A percentile compares a stretch with the other conserved stretches of the same genome.
These are phyloP conservation scores for Kondoa malvinella DNA, from an alignment of 768 basidiomycete species.

Conservation along the genomic window DNA sequence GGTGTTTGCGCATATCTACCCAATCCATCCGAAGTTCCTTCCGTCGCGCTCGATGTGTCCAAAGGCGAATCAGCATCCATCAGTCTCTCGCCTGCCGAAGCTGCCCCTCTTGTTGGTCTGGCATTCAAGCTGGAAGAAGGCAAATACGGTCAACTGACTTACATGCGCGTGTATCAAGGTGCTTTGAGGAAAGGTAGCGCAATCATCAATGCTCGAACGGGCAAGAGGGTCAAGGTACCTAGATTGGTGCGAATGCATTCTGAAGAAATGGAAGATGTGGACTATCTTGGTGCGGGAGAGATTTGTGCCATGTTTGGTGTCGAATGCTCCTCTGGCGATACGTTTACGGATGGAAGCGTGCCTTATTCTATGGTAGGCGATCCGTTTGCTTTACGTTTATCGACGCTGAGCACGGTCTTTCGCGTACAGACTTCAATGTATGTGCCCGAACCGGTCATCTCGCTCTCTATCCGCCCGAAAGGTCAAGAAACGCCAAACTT, in stretches of 20 bases:
- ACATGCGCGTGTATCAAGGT: slow-evolving; percentile 96
- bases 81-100: slow-evolving; percentile 56
- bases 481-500: slow-evolving; percentile 92
- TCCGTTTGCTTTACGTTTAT: neutral
- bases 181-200: slow-evolving; percentile 65
- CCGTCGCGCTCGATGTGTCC: slow-evolving; percentile 67
- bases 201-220: slow-evolving; percentile 82
- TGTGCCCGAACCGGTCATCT: slow-evolving; percentile 96
- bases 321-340: slow-evolving; percentile 93
- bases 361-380: slow-evolving; percentile 72
- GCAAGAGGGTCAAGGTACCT: slow-evolving; percentile 94
- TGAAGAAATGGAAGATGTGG: slow-evolving; percentile 99
- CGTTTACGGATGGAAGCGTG: slow-evolving; percentile 83
- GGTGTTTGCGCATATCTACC: slow-evolving; percentile 92
- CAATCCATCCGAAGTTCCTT: slow-evolving; percentile 59
- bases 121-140: slow-evolving; percentile 99
- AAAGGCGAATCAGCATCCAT: slow-evolving; percentile 42
- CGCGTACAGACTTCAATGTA: slow-evolving; percentile 74
- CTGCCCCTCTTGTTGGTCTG: slow-evolving; percentile 70
- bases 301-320: slow-evolving; percentile 99
- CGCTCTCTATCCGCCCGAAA: slow-evolving; percentile 74
- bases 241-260: slow-evolving; percentile 93
- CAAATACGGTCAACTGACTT: slow-evolving; percentile 88
- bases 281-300: slow-evolving; percentile 85
- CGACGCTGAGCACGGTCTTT: neutral